phyloP scores from a whole-genome alignment of 768 basidiomycete genomes.

The Suillus lakei region DNA sequence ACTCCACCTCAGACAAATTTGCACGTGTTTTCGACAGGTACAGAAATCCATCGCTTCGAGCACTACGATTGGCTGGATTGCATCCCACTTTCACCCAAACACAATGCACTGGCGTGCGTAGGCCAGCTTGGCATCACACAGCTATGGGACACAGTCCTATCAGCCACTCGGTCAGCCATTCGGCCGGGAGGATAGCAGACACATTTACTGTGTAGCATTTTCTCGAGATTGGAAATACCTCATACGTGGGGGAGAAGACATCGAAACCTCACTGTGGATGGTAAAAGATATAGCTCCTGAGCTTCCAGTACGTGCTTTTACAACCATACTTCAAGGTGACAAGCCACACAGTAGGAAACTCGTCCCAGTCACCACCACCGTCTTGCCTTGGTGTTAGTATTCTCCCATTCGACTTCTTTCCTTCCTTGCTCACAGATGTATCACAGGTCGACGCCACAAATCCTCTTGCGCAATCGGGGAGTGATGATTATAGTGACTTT shows the following conservation, averaged over 20 bases:
- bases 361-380: not conserved
- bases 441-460: not conserved
- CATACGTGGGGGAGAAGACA: not conserved
- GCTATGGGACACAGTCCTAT: not conserved
- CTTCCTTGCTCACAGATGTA: not conserved
- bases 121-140: not conserved
- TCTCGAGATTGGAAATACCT: not conserved
- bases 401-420: not conserved
- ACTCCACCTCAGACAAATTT: not conserved
- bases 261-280: not conserved
- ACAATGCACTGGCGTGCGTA: not conserved
- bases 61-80: not conserved
- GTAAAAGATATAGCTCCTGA: not conserved
- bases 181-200: too few relatives aligned
- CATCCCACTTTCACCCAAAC: slow-evolving; percentile 1
- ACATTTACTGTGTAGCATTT: too few relatives aligned
- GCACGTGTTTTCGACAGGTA: slow-evolving; percentile 1
- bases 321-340: not conserved
- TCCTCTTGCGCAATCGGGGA: not conserved
- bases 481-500: not conserved
- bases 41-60: not conserved
- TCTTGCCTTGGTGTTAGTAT: not conserved
- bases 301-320: not conserved
- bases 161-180: too few relatives aligned
- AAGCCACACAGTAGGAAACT: not conserved